phyloP scores from a whole-genome alignment of 176 grass and related monocot species.

The Oryza punctata region DNA sequence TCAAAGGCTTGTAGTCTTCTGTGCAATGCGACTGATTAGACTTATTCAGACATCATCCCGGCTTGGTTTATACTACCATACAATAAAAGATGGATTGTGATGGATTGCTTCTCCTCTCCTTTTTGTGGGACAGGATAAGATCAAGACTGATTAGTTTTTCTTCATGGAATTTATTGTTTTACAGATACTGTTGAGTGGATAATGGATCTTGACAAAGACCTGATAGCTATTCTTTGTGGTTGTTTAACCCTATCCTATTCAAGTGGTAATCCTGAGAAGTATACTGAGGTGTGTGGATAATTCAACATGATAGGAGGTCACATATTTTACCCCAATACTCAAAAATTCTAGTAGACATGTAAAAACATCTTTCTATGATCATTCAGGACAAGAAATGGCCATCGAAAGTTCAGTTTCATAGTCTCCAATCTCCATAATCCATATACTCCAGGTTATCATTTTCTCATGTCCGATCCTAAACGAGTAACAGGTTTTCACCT shows the following conservation, averaged over 20 bases:
- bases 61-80: background rate
- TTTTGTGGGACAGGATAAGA: constrained; percentile 37
- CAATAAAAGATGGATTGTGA: background rate
- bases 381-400: background rate
- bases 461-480: background rate
- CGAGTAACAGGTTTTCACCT: background rate
- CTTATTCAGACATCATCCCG: background rate
- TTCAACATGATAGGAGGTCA: constrained; percentile 7
- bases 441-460: background rate
- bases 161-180: background rate
- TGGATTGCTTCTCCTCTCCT: background rate
- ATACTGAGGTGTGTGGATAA: background rate
- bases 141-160: background rate
- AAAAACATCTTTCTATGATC: background rate
- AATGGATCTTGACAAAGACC: constrained; percentile 16
- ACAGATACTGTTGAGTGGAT: background rate
- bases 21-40: background rate
- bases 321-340: background rate
- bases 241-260: constrained; percentile 29
- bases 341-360: background rate
- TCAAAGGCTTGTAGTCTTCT: background rate
- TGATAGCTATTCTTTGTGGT: background rate
- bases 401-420: background rate
- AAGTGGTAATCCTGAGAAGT: background rate
- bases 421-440: background rate